Conservation (phyloP, 1,139 yeast species). For the Hyphopichia buzzinii region DNA sequence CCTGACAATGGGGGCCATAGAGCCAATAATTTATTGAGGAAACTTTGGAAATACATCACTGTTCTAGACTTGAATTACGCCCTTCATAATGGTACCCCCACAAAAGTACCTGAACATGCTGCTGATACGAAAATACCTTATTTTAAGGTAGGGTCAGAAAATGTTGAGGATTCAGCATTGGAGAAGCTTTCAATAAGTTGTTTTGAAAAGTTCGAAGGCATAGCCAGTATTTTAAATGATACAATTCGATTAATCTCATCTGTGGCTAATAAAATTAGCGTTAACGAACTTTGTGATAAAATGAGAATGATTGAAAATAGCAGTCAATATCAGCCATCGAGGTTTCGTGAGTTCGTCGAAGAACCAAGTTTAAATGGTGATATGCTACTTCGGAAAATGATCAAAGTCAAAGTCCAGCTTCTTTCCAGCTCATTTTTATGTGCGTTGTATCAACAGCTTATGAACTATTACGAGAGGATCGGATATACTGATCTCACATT, state of each 20-base stretch:
- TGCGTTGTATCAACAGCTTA: constrained; percentile 19
- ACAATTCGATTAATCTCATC: constrained; percentile 10
- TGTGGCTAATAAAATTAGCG: background rate
- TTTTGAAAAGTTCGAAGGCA: constrained; percentile 16
- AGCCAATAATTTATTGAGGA: constrained; percentile 36
- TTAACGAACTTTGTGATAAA: background rate
- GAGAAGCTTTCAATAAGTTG: constrained; percentile 19
- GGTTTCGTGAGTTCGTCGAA: background rate
- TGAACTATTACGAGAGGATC: constrained; percentile 33
- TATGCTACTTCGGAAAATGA: background rate
- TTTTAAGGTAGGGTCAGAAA: constrained; percentile 27
- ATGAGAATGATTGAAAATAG: background rate
- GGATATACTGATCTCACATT: constrained; percentile 21
- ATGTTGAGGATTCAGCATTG: constrained; percentile 21
- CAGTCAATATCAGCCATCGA: background rate
- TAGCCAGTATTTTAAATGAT: constrained; percentile 17
- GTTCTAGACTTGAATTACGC: constrained; percentile 38
- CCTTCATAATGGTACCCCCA: constrained; percentile 38
- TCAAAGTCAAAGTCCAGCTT: background rate
- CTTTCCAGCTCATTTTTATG: background rate
- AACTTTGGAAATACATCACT: constrained; percentile 35
- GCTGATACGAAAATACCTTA: constrained; percentile 24
- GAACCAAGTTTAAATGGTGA: background rate
- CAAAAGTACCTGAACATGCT: constrained; percentile 25
- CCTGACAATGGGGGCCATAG: constrained; percentile 19